phyloP scores from a whole-genome alignment of 805 yeast genomes.

The Candida boidinii region DNA sequence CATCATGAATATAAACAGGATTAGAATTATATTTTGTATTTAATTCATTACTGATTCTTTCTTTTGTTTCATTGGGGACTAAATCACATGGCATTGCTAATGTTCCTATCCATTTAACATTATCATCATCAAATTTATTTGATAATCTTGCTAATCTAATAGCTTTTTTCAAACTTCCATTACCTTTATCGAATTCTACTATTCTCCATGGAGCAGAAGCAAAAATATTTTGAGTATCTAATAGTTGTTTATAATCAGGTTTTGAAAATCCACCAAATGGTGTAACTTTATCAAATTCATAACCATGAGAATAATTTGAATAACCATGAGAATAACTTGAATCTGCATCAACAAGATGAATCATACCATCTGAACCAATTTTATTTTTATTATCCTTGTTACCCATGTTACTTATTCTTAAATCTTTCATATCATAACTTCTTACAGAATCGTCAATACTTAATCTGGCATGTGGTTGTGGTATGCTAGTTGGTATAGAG shows the following conservation, averaged over 20 bases:
- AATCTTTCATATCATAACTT: no score
- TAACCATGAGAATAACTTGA: neutral
- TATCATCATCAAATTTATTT: constrained; percentile 23
- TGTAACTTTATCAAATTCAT: constrained; percentile 29
- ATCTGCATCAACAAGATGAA: neutral
- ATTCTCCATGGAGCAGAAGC: constrained; percentile 67
- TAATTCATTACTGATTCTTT: constrained; percentile 42
- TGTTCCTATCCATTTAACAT: constrained; percentile 78
- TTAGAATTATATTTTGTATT: constrained; percentile 42
- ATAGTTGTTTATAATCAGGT: constrained; percentile 42
- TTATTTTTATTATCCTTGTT: neutral
- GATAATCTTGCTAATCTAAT: constrained; percentile 48
- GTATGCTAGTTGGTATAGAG: no score
- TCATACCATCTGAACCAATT: neutral
- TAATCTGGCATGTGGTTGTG: no score
- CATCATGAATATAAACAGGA: constrained; percentile 68
- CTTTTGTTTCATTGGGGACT: constrained; percentile 48
- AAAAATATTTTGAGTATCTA: constrained; percentile 36
- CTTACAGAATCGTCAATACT: no score
- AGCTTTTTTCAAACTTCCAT: constrained; percentile 85
- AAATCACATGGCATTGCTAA: constrained; percentile 86
- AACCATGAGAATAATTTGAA: neutral
- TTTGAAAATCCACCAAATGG: constrained; percentile 73
- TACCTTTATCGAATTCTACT: constrained; percentile 64
- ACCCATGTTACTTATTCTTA: no score